These are phyloP conservation scores for Bruguiera gymnorhiza DNA, from an alignment of 345 rosid genomes.

Conservation along the genomic window DNA sequence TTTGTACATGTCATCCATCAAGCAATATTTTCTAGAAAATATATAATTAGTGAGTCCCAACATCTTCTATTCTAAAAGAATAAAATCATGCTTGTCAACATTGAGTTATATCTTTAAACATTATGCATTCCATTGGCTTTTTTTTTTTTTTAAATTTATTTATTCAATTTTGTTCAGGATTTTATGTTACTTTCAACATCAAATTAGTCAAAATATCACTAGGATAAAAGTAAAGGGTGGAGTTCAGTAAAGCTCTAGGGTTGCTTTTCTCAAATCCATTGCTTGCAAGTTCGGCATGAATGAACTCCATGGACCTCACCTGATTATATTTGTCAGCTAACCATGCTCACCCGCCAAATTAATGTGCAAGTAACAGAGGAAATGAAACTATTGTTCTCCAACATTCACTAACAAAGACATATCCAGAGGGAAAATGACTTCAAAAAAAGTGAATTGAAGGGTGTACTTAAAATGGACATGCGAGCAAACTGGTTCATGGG, in stretches of 20 bases:
- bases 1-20: slow-evolving; percentile 20
- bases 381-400: slow-evolving; percentile 16
- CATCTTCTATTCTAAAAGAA: background rate
- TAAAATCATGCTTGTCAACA: background rate
- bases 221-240: background rate
- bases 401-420: background rate
- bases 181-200: background rate
- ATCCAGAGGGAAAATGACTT: background rate
- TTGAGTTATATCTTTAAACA: background rate
- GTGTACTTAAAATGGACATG: slow-evolving; percentile 31
- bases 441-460: slow-evolving; percentile 5
- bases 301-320: slow-evolving; percentile 31
- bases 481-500: slow-evolving; percentile 33
- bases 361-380: slow-evolving; percentile 8
- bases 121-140: background rate
- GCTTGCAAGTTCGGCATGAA: slow-evolving; percentile 31
- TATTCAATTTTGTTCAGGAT: background rate
- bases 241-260: background rate
- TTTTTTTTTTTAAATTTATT: background rate
- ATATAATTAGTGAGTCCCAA: background rate
- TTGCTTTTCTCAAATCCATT: slow-evolving; percentile 1
- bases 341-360: slow-evolving; percentile 11
- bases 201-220: background rate
- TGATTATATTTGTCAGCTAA: slow-evolving; percentile 43
- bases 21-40: background rate